A percentile compares a stretch with the other conserved stretches of the same genome.
These are phyloP conservation scores for Mucor lusitanicus DNA, from an alignment of 371 early-diverging fungal genomes.

Conservation along the genomic window DNA sequence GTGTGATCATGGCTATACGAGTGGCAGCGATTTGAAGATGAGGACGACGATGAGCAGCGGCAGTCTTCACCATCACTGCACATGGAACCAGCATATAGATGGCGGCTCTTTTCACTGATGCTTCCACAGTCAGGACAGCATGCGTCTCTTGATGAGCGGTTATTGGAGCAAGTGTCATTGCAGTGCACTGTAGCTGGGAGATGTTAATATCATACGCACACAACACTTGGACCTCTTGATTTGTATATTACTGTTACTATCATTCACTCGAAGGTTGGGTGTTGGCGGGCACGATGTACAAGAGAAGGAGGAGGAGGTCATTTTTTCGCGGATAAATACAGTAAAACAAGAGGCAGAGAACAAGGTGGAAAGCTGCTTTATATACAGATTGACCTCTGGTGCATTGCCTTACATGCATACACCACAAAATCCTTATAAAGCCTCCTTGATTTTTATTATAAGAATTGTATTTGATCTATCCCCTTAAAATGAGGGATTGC, in stretches of 20 bases:
- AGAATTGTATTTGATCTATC: neutral
- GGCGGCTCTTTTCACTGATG: neutral
- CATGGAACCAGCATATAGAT: neutral
- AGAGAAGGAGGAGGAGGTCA: neutral
- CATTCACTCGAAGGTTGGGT: neutral
- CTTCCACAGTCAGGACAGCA: neutral
- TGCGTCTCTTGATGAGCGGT: neutral
- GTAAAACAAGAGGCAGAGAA: neutral
- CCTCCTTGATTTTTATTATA: conserved; percentile 1
- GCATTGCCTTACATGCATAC: conserved; percentile 2
- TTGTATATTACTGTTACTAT: neutral
- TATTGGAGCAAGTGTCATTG: neutral
- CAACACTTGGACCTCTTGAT: neutral
- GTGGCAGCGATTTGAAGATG: neutral
- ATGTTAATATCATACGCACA: neutral
- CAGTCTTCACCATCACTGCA: neutral
- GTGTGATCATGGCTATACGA: neutral
- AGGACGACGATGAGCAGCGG: neutral
- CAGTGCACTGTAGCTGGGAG: neutral
- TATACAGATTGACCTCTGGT: neutral
- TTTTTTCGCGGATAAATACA: neutral
- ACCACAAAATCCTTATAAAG: neutral
- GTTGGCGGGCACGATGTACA: neutral
- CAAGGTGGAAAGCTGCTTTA: neutral
- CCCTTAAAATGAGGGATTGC: neutral